phyloP scores from a whole-genome alignment of 202 grass and related monocot genomes.

The Panicum hallii region DNA sequence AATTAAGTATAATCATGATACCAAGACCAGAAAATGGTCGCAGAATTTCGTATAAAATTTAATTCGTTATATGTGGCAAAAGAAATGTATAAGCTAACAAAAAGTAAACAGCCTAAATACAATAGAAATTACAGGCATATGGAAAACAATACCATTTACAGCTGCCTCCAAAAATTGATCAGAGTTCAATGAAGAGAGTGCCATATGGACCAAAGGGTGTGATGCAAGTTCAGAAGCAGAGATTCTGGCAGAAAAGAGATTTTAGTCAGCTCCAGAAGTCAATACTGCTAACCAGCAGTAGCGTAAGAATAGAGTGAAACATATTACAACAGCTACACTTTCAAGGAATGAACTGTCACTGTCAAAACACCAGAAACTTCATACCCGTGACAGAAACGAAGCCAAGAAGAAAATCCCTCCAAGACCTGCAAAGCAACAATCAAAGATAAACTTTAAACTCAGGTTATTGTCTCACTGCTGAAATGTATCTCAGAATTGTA shows the following conservation, averaged over 20 bases:
- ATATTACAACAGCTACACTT: constrained; percentile 39
- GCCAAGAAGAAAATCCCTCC: constrained; percentile 97
- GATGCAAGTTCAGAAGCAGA: constrained; percentile 75
- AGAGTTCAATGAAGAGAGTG: constrained; percentile 81
- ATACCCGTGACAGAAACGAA: constrained; percentile 95
- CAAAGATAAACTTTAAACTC: constrained; percentile 31
- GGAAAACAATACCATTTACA: constrained; percentile 85
- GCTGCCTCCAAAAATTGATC: constrained; percentile 83
- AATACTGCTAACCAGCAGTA: constrained; percentile 29
- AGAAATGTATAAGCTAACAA: constrained; percentile 18
- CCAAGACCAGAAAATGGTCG: constrained; percentile 19
- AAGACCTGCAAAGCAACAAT: constrained; percentile 67
- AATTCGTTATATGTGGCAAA: constrained; percentile 3
- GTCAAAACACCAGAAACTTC: constrained; percentile 43
- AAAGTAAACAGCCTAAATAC: constrained; percentile 27
- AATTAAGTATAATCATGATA: constrained; percentile 35
- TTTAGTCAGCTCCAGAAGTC: constrained; percentile 36
- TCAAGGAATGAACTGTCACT: constrained; percentile 42
- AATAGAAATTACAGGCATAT: constrained; percentile 38
- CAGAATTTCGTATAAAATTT: not conserved
- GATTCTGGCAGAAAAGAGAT: constrained; percentile 61
- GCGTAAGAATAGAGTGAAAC: constrained; percentile 31
- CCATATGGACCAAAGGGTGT: constrained; percentile 82
- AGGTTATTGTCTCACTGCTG: not conserved
- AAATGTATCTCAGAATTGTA: constrained; percentile 36